Evolutionary conservation across 208 protist genomes (phyloP), one percentile per base, ranked within the genome.

Genomic region (Blastocrithidia nonstop): DNA sequence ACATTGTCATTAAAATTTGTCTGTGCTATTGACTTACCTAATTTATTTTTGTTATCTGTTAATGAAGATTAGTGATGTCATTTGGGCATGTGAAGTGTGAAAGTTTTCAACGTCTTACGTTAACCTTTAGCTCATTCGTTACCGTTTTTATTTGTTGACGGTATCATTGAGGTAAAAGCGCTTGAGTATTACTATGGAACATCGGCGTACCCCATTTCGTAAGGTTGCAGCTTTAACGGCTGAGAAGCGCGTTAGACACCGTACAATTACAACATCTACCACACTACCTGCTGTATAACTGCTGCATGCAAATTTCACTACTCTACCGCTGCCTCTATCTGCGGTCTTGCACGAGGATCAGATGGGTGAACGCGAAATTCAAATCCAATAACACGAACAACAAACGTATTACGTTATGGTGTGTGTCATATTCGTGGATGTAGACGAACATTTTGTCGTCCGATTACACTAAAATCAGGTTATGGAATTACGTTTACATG

Each of bases 281-380:
- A 63, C 4, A 90, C 39, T 4, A 93, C 75, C 42, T 88, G 80
- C 60, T 75, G 68, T 22, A 85, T 61, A 6, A 88, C 73, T 0
- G 50, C 67, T 6, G 68, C 64, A 43, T 93, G 85, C 35, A 87
- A 39, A 44, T 85, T 68, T 81, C 85, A 93, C 54, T 84, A 71
- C 0, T 40, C 55, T 0, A 70, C 77, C 2, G 65, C 75, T 5
- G 21, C 66, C 40, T 82, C 78, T 44, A 93, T 87, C 50, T 93
- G 85, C 21, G 62, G 61, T 17, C 24, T 23, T 4, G 70, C 74
- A 3, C 85, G 66, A n/a, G 80, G 78, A 45, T 93, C 85, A 9
- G 75, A 57, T 1, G 71, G 81, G 59, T 93, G 80, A 7, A 93
- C 81, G 40, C 81, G 80, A 37, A 93, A 93, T 46, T 93, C 85